Conservation (phyloP, 176 grass and related monocot species). For the Triticum monococcum region DNA sequence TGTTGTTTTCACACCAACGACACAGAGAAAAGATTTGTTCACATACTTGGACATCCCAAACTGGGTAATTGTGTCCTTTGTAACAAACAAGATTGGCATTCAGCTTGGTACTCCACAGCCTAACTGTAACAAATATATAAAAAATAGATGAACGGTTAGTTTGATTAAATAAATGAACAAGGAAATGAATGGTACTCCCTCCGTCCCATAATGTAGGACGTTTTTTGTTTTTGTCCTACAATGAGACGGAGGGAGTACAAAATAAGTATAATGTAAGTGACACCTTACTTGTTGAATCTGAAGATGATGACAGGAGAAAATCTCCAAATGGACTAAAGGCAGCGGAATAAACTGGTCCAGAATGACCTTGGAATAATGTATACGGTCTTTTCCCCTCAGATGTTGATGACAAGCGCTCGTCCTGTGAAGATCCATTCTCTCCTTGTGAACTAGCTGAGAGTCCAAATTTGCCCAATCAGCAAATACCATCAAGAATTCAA, state of each 20-base stretch:
- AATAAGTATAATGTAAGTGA: slow-evolving; percentile 13
- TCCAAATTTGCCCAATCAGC: slow-evolving; percentile 12
- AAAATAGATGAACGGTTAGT: slow-evolving; percentile 8
- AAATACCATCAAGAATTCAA: slow-evolving; percentile 21
- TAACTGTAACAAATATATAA: slow-evolving; percentile 57
- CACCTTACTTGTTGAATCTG: slow-evolving; percentile 86
- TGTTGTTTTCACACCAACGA: slow-evolving; percentile 5
- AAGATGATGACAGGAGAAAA: slow-evolving; percentile 89
- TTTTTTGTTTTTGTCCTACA: too few relatives aligned
- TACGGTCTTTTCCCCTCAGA: slow-evolving; percentile 61
- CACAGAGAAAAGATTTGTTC: background rate
- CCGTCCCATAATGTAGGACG: too few relatives aligned
- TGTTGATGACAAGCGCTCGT: slow-evolving; percentile 50
- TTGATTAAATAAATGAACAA: slow-evolving; percentile 8
- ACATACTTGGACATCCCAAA: slow-evolving; percentile 96
- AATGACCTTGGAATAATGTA: slow-evolving; percentile 87
- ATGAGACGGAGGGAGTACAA: background rate
- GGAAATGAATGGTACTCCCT: background rate
- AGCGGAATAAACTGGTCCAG: slow-evolving; percentile 88
- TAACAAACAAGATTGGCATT: slow-evolving; percentile 96
- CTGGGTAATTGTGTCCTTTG: slow-evolving; percentile 97
- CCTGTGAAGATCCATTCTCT: slow-evolving; percentile 59
- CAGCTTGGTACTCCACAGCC: slow-evolving; percentile 91
- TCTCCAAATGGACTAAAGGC: slow-evolving; percentile 90
- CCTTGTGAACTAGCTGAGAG: slow-evolving; percentile 60